phyloP scores from a whole-genome alignment of 116 monocot genomes.

The Thalassia testudinum region DNA sequence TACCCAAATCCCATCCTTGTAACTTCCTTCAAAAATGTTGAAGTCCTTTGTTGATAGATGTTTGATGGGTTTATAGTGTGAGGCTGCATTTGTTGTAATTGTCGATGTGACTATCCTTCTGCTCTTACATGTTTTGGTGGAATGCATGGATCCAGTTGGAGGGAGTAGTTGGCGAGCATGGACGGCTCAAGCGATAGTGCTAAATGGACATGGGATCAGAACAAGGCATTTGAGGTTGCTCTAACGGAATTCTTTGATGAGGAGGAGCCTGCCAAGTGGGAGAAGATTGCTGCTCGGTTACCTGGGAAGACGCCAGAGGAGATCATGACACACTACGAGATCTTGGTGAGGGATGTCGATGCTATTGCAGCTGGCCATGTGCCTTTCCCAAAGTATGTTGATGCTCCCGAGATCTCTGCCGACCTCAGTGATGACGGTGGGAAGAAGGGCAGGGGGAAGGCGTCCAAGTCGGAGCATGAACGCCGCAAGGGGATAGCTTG shows the following conservation, averaged over 20 bases:
- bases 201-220: slow-evolving; percentile 64
- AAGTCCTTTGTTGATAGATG: too few species aligned
- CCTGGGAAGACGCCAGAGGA: slow-evolving; percentile 45
- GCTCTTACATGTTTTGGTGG: too few species aligned
- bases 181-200: slow-evolving; percentile 31
- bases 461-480: slow-evolving; percentile 51
- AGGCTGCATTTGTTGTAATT: too few species aligned
- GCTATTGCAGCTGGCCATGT: slow-evolving; percentile 50
- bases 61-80: too few species aligned
- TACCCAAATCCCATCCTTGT: too few species aligned
- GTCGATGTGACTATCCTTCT: too few species aligned
- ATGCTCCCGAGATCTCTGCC: slow-evolving; percentile 17
- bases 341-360: slow-evolving; percentile 51
- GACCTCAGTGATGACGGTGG: slow-evolving; percentile 17
- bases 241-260: slow-evolving; percentile 17
- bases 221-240: slow-evolving; percentile 77
- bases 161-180: slow-evolving; percentile 16
- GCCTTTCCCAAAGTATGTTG: slow-evolving; percentile 39
- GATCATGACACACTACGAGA: slow-evolving; percentile 47
- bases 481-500: slow-evolving; percentile 76
- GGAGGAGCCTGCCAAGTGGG: slow-evolving; percentile 31
- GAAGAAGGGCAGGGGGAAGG: slow-evolving; percentile 18
- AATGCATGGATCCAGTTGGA: too few species aligned
- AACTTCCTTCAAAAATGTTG: too few species aligned
- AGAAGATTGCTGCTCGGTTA: slow-evolving; percentile 42